Evolutionary conservation across 805 yeast species (phyloP).

Genomic region (Komagataella phaffii): DNA sequence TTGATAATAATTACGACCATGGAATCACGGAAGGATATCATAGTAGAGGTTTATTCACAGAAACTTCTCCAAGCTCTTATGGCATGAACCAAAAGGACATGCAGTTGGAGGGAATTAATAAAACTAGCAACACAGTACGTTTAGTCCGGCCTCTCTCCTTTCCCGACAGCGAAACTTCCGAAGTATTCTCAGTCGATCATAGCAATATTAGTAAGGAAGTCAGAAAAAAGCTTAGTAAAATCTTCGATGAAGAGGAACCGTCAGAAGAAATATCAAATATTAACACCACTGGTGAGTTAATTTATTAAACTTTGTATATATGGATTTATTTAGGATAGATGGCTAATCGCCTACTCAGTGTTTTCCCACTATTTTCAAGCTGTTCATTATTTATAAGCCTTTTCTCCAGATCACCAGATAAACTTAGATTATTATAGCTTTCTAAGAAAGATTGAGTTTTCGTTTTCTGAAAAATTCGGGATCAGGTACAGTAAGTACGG

Average conservation of each 20-base stretch:
- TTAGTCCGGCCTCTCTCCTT: not conserved
- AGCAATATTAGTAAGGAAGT: not conserved
- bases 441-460: too few species aligned
- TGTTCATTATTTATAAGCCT: too few species aligned
- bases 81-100: not conserved
- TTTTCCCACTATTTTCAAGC: too few species aligned
- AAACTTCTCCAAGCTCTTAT: not conserved
- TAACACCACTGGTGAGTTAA: not conserved
- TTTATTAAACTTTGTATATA: not conserved
- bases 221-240: not conserved
- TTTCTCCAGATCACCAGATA: too few species aligned
- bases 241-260: not conserved
- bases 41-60: not conserved
- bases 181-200: not conserved
- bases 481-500: too few species aligned
- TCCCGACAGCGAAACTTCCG: not conserved
- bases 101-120: not conserved
- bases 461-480: too few species aligned
- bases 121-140: not conserved
- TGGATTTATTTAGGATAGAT: not conserved
- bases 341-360: too few species aligned
- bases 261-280: not conserved
- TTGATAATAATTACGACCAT: not conserved
- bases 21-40: not conserved
- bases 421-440: too few species aligned